A percentile compares a stretch with the other conserved stretches of the same genome.
Conservation (phyloP, 768 basidiomycete species). For the Amanita phalloides region DNA sequence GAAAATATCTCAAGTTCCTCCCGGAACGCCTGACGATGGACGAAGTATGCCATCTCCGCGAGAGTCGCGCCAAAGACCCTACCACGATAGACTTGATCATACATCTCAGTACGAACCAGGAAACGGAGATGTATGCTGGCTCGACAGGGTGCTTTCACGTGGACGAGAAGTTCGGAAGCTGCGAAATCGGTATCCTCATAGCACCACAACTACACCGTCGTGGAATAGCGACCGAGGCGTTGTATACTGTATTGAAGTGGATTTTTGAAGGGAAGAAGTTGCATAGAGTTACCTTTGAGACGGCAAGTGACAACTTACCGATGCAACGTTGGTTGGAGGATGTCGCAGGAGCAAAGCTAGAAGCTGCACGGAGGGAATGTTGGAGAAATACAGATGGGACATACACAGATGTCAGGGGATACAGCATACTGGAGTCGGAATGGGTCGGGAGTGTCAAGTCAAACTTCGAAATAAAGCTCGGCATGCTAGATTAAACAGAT, state of each 20-base stretch:
- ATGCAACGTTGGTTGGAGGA: slow-evolving; percentile 39
- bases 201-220: slow-evolving; percentile 23
- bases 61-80: slow-evolving; percentile 21
- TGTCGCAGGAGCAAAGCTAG: slow-evolving; percentile 25
- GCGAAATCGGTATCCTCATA: slow-evolving; percentile 32
- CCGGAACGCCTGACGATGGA: slow-evolving; percentile 24
- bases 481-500: background rate
- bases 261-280: slow-evolving; percentile 30
- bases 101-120: slow-evolving; percentile 17
- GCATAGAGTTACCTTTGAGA: slow-evolving; percentile 32
- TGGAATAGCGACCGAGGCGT: slow-evolving; percentile 31
- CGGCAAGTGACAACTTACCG: slow-evolving; percentile 25
- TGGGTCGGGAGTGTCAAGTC: slow-evolving; percentile 26
- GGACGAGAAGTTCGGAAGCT: slow-evolving; percentile 22
- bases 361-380: slow-evolving; percentile 25
- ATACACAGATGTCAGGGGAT: slow-evolving; percentile 27
- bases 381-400: slow-evolving; percentile 27
- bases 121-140: slow-evolving; percentile 22
- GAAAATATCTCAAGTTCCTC: slow-evolving; percentile 27
- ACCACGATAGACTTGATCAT: slow-evolving; percentile 26
- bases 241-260: slow-evolving; percentile 28
- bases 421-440: slow-evolving; percentile 32
- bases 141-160: slow-evolving; percentile 27
- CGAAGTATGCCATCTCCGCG: slow-evolving; percentile 23
- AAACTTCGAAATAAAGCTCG: slow-evolving; percentile 19